Base-by-base conservation (phyloP, 2,329 filamentous ascomycete genomes). In the Dothidotthia symphoricarpi region DNA sequence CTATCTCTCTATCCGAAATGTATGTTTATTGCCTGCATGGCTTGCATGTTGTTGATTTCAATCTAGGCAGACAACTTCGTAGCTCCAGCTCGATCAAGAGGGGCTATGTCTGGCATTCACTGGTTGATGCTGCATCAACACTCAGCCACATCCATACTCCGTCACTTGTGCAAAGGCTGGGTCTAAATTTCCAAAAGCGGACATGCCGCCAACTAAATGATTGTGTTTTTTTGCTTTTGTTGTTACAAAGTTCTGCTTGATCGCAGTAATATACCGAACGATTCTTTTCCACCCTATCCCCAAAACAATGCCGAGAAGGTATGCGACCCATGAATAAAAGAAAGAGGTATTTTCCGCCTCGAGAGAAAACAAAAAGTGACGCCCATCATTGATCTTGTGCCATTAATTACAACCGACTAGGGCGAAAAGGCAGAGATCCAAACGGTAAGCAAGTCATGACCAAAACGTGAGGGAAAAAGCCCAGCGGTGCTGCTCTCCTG, bases 361-460 rank as follows among this genome's bases (percentile, higher is more conserved):
- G 37, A 47, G 47, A 47, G 43, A 30, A 51, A 48, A 42, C 47
- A 52, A 53, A 55, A 45, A 40, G 28, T 39, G 31, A 50, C 53
- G 51, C 51, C 56, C 41, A 43, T 61, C 59, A 36, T 55, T 46
- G 46, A 55, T 56, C 55, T 53, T 54, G 58, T 63, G 55, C 61
- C 61, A 64, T 64, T 65, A 65, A 65, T 64, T 66, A 66, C 60
- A 64, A 55, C 43, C 57, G 51, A 49, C 41, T 55, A 53, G 31
- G 43, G 53, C 45, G 45, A 40, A 61, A 54, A 16, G 50, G 53
- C 46, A 43, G 44, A 34, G 41, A 51, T 57, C 41, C 36, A 58
- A 54, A 41, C 19, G 48, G 43, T 41, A 53, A 53, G 33, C 47
- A 53, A 51, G 41, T 62, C 53, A 51, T 59, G 31, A 57, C 40